Evolutionary conservation across 2,329 filamentous ascomycete genomes (phyloP).

Genomic region (Aureobasidium melanogenum): DNA sequence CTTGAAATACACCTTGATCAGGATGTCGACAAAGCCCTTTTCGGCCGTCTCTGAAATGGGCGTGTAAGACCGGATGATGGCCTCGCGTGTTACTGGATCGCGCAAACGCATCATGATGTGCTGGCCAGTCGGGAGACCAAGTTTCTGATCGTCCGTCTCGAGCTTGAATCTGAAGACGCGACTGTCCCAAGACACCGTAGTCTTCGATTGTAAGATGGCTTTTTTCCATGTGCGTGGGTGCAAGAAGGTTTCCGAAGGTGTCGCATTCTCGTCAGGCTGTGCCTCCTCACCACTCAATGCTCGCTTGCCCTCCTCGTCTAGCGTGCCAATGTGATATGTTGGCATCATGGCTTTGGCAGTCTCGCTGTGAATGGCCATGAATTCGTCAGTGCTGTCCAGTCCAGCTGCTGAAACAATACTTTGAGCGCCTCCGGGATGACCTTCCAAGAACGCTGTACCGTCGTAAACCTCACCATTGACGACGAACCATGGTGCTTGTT

Average conservation of each 20-base stretch:
- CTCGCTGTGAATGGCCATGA: slow-evolving; percentile 85
- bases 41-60: slow-evolving; percentile 60
- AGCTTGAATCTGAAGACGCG: slow-evolving; percentile 74
- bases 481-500: slow-evolving; percentile 73
- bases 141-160: slow-evolving; percentile 57
- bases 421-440: slow-evolving; percentile 76
- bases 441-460: slow-evolving; percentile 69
- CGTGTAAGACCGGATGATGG: slow-evolving; percentile 80
- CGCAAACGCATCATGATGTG: slow-evolving; percentile 77
- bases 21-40: slow-evolving; percentile 59
- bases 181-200: slow-evolving; percentile 65
- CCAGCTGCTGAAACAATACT: slow-evolving; percentile 79
- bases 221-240: slow-evolving; percentile 65
- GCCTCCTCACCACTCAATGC: slow-evolving; percentile 41
- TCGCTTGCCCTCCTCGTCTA: slow-evolving; percentile 52
- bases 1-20: slow-evolving; percentile 75
- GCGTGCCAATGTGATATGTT: slow-evolving; percentile 71
- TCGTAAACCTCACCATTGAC: slow-evolving; percentile 85
- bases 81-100: slow-evolving; percentile 60
- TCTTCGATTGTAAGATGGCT: slow-evolving; percentile 59
- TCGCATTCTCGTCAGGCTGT: slow-evolving; percentile 31
- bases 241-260: slow-evolving; percentile 55
- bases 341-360: slow-evolving; percentile 88
- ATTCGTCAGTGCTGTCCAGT: slow-evolving; percentile 76
- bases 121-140: slow-evolving; percentile 76